Evolutionary conservation across 2,329 filamentous ascomycete species (phyloP), one percentile per base, ranked within the genome.

Genomic region (Dactylella cylindrospora): DNA sequence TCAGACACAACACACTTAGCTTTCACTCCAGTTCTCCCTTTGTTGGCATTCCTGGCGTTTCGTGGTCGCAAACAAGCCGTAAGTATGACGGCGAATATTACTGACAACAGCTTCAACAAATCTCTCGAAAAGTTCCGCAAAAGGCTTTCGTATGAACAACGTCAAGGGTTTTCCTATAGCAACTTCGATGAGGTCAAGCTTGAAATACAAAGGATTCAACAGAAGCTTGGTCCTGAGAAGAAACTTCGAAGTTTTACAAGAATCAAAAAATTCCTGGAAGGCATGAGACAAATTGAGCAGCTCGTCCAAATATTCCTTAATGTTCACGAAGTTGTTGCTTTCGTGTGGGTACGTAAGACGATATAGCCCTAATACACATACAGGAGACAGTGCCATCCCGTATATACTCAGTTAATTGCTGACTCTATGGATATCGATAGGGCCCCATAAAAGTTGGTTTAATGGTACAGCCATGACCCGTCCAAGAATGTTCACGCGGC

Each of bases 261-360:
- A 28, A 26, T 69, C 2, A 65, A 60, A 2, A 65, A 64, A 17
- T 69, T 69, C 17, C 29, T 69, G 0, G 67, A 68, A 15, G 67
- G 62, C 1, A 68, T 68, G 67, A 38, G 38, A 3, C 65, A 69
- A 19, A 46, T 69, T 3, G 66, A 67, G 17, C 50, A 68, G 32
- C 25, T 69, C 2, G 66, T 67, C 5, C 38, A 53, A 13, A 40
- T 67, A 8, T 69, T 68, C 22, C 49, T 69, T 7, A 68, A 68
- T 26, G 66, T 65, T 5, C 55, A 55, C 2, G 45, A 64, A 10
- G 49, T 64, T 2, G 67, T 69, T 3, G 67, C 62, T 2, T 69
- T 66, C 31, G 26, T 69, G 2, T 69, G 66, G 67, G 67, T 66
- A 43, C 50, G 54, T 1, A 64, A 65, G n/a, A 65, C 65, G 9